Conservation (phyloP, 192 early-diverging fungal genomes). For the Backusella sp. region DNA sequence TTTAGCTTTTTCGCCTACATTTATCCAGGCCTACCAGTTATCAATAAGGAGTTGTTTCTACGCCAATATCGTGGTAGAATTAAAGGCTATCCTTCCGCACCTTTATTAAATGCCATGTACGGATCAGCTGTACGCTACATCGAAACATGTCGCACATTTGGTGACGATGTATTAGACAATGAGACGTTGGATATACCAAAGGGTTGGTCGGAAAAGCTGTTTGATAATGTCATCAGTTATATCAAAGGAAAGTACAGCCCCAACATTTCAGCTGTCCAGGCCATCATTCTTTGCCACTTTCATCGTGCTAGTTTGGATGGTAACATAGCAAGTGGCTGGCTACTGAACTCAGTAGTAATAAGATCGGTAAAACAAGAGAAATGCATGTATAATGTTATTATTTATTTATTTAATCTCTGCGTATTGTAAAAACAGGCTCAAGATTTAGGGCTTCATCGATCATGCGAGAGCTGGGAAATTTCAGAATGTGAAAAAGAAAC, state of each 20-base stretch:
- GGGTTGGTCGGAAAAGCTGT: slow-evolving; percentile 26
- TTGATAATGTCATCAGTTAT: slow-evolving; percentile 23
- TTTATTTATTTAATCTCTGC: too few species aligned
- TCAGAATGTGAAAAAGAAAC: slow-evolving; percentile 58
- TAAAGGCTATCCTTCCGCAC: slow-evolving; percentile 24
- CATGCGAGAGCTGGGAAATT: slow-evolving; percentile 52
- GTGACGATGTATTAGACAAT: background rate
- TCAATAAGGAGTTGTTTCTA: slow-evolving; percentile 64
- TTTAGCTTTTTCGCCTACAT: slow-evolving; percentile 59
- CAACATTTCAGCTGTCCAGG: slow-evolving; percentile 22
- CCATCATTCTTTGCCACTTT: slow-evolving; percentile 28
- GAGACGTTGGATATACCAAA: slow-evolving; percentile 19
- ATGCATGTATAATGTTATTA: background rate
- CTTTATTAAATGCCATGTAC: slow-evolving; percentile 29
- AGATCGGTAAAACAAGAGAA: background rate
- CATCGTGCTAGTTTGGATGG: slow-evolving; percentile 26
- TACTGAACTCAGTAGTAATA: slow-evolving; percentile 19
- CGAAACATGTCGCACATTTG: slow-evolving; percentile 23
- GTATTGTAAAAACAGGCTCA: slow-evolving; percentile 44
- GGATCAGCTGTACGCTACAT: slow-evolving; percentile 31
- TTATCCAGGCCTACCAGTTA: slow-evolving; percentile 68
- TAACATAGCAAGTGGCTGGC: slow-evolving; percentile 21
- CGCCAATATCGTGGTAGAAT: slow-evolving; percentile 28
- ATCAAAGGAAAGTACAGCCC: slow-evolving; percentile 18
- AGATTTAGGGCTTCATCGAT: slow-evolving; percentile 75